Conservation (phyloP, 1,139 yeast species). For the Saccharomyces hybrid region DNA sequence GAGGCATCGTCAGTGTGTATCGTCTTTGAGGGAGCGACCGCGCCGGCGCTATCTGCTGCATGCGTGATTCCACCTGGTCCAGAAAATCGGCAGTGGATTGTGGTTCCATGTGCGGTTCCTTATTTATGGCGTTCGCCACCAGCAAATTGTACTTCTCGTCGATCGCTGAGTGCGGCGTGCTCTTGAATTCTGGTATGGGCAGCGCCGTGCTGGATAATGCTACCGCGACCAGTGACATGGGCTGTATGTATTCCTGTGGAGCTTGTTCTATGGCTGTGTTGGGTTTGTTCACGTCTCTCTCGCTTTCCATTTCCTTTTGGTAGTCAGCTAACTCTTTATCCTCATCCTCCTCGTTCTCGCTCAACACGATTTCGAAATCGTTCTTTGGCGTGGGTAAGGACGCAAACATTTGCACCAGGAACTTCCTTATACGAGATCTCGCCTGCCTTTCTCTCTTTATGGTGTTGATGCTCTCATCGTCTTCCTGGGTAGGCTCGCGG, state of each 20-base stretch:
- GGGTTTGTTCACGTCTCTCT: constrained; percentile 2
- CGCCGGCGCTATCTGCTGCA: not conserved
- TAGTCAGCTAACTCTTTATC: constrained; percentile 21
- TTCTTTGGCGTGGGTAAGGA: constrained; percentile 49
- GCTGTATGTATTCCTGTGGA: not conserved
- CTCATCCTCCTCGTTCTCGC: constrained; percentile 20
- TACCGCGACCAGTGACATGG: not conserved
- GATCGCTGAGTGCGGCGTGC: not conserved
- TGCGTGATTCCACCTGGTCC: not conserved
- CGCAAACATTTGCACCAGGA: constrained; percentile 31
- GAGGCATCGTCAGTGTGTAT: not conserved
- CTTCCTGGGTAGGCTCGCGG: not conserved
- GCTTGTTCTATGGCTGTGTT: not conserved
- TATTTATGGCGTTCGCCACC: not conserved
- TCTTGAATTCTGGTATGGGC: not conserved
- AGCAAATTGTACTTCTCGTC: not conserved
- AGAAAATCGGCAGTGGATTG: constrained; percentile 1
- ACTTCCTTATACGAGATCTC: constrained; percentile 4
- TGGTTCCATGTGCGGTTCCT: not conserved
- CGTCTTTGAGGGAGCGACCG: not conserved
- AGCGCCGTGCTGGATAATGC: not conserved
- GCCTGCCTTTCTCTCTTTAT: not conserved
- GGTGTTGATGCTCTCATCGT: constrained; percentile 1
- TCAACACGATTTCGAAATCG: constrained; percentile 44
- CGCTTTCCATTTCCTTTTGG: constrained; percentile 27